Evolutionary conservation across 805 yeast genomes (phyloP), one percentile per base, ranked within the genome.

Genomic region (Metschnikowia rubicola): DNA sequence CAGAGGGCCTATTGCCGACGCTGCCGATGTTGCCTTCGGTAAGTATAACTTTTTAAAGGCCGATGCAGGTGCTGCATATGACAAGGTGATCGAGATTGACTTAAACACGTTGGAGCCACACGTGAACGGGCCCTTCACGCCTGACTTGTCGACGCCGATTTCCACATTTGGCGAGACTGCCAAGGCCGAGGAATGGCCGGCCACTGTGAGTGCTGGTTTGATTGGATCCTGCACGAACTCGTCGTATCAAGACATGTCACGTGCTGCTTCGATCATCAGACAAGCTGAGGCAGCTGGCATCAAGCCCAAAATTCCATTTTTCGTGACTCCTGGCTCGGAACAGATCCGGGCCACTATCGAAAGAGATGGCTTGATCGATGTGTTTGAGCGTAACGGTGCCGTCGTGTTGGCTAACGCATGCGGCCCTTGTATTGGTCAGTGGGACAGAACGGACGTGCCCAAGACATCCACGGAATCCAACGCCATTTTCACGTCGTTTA

Each of bases 341-440:
- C 97, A 90, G 74, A 89, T 92, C 60, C 82, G 98, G 71, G 98
- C 98, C 44, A 92, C 99, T 43, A 83, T 92, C 60, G 96, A 87
- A 67, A 83, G 97, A 71, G 99, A 92, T 68, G 98, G 98, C 49
- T 81, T 86, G 63, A 80, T 87, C 52, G 76, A 84, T 39, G 81
- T 84, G 37, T 90, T 92, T 67, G 83, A 84, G 67, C 81, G 85
- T 46, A 85, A 83, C 60, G 98, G 98, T 51, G 99, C 96, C 58
- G 78, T 81, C 50, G 96, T 92, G 38, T 78, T 92, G 59, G 97
- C 98, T 45, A 92, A 92, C 68, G 99, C 99, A 17, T 92, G 99
- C 79, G 99, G 99, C 58, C 99, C 98, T 63, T 92, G 99, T 77
- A 92, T 92, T 65, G 99, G 99, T 49, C 99, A 92, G 77, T 92